Evolutionary conservation across 2,329 filamentous ascomycete species (phyloP).

Genomic region (Kalaharituber pfeilii): DNA sequence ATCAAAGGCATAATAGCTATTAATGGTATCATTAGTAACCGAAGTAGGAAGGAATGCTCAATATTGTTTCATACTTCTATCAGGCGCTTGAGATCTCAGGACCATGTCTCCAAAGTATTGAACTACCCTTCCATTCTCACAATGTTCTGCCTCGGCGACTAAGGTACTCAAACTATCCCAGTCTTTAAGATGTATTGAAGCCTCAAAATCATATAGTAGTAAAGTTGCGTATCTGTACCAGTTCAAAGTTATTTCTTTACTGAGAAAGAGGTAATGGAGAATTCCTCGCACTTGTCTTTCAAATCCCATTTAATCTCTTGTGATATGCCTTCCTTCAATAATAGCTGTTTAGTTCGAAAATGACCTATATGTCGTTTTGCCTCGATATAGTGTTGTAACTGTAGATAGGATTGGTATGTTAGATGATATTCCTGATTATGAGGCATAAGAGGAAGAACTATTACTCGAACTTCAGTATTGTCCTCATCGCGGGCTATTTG

Average conservation of each 20-base stretch:
- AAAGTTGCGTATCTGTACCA: constrained; percentile 38
- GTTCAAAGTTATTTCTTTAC: neutral
- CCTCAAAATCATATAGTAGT: constrained; percentile 65
- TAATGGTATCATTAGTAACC: too few relatives aligned
- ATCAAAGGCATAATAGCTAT: constrained; percentile 14
- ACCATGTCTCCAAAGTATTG: constrained; percentile 44
- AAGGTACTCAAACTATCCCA: constrained; percentile 50
- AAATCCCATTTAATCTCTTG: constrained; percentile 37
- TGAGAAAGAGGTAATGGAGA: neutral
- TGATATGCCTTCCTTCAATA: constrained; percentile 28
- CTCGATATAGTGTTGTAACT: constrained; percentile 44
- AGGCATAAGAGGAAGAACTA: neutral
- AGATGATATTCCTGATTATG: neutral
- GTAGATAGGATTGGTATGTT: neutral
- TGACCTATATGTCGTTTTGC: constrained; percentile 42
- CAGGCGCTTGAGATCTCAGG: constrained; percentile 37
- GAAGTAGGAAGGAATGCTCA: too few relatives aligned
- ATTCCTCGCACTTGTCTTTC: constrained; percentile 33
- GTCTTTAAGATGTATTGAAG: constrained; percentile 44
- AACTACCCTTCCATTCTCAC: constrained; percentile 30
- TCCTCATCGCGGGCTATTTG: constrained; percentile 38
- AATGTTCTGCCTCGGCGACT: constrained; percentile 35
- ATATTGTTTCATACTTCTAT: constrained; percentile 35
- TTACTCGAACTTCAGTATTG: constrained; percentile 28
- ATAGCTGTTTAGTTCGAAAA: constrained; percentile 37